Conservation (phyloP, 2,329 filamentous ascomycete species). For the Penicillium sp. region DNA sequence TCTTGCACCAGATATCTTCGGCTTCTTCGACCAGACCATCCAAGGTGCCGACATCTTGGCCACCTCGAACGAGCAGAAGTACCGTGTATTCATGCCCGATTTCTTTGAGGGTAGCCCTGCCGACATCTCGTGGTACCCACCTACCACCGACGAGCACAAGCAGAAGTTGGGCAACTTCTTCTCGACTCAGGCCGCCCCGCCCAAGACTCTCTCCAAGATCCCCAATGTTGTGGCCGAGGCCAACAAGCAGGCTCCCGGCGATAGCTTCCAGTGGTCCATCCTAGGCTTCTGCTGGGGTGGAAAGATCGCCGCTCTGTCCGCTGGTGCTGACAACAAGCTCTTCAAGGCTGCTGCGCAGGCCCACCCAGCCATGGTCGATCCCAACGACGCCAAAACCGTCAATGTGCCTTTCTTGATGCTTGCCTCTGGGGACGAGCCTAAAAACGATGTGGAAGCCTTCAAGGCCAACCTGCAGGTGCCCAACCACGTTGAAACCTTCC, state of each 20-base stretch:
- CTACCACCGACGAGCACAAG: conserved; percentile 59
- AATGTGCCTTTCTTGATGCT: conserved; percentile 58
- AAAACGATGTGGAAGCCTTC: conserved; percentile 46
- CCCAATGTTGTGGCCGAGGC: conserved; percentile 56
- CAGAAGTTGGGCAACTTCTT: conserved; percentile 61
- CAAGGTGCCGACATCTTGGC: conserved; percentile 65
- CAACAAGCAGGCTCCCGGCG: conserved; percentile 43
- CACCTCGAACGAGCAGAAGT: conserved; percentile 60
- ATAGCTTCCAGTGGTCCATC: conserved; percentile 56
- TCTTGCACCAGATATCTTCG: conserved; percentile 55
- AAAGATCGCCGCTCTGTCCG: conserved; percentile 57
- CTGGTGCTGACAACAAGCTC: conserved; percentile 46
- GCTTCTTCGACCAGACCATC: conserved; percentile 61
- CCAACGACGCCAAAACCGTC: conserved; percentile 55
- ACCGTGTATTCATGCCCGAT: conserved; percentile 87
- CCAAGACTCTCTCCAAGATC: conserved; percentile 56
- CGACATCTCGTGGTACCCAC: conserved; percentile 60
- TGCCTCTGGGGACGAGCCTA: conserved; percentile 56
- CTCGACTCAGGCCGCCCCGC: conserved; percentile 55
- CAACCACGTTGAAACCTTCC: conserved; percentile 46
- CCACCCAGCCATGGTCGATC: conserved; percentile 62
- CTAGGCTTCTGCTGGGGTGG: conserved; percentile 62
- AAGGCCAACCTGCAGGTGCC: conserved; percentile 38
- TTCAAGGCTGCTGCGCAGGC: conserved; percentile 59
- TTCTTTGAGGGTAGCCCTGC: conserved; percentile 78